Percentiles rank a stretch among this genome's conserved stretches.
Evolutionary conservation across 2,329 filamentous ascomycete genomes (phyloP).

Genomic region (Pestalotiopsis fici): DNA sequence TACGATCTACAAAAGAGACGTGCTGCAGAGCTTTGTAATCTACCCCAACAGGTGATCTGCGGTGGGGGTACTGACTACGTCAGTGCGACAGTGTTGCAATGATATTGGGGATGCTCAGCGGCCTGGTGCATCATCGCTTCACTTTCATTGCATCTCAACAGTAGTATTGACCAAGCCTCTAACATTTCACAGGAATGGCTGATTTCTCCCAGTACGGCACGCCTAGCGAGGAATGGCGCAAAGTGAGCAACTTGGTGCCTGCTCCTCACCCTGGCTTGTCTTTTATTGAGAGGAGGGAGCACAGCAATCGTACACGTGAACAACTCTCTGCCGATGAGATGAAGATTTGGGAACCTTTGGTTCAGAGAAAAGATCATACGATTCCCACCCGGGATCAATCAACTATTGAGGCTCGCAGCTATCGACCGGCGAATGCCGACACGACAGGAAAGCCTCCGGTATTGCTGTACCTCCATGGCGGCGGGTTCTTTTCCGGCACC

Average conservation of each 20-base stretch:
- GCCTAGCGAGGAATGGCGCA: conserved; percentile 6
- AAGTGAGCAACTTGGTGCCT: background rate
- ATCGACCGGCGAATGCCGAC: background rate
- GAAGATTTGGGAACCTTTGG: background rate
- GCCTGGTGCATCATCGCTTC: background rate
- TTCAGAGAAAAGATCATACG: background rate
- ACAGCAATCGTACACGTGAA: background rate
- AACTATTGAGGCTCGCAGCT: background rate
- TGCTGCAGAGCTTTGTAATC: background rate
- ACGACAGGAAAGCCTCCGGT: background rate
- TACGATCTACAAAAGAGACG: too few species aligned
- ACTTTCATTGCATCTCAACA: background rate
- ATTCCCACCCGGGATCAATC: conserved; percentile 1
- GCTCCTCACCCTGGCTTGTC: background rate
- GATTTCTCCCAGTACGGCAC: conserved; percentile 2
- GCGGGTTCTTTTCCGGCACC: background rate
- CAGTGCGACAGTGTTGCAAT: too few species aligned
- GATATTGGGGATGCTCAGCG: background rate
- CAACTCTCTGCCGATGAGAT: conserved; percentile 3
- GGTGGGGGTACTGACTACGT: background rate
- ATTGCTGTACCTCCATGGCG: background rate
- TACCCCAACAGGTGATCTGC: too few species aligned
- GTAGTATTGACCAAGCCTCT: background rate
- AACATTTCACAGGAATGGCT: background rate
- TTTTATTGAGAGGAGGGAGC: background rate